Base-by-base conservation (phyloP, 805 yeast species). In the Candida michaelii region DNA sequence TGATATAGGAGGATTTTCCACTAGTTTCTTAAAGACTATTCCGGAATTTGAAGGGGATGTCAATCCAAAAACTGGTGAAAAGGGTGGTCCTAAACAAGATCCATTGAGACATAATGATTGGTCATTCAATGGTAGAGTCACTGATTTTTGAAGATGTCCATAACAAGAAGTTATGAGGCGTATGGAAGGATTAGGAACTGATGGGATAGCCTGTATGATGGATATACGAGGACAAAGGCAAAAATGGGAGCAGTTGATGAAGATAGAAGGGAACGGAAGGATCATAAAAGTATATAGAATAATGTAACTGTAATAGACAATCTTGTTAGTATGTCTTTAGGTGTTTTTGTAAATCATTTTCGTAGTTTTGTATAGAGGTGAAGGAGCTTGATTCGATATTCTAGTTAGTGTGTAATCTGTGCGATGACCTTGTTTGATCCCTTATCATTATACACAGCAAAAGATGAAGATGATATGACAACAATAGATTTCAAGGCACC, bases 51-150 rank as follows among this genome's bases (percentile, higher is more conserved):
- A 90, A 63, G 99, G 99, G 1, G 90, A 89, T 48, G 80, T 75
- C 13, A 93, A 93, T 59, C 99, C 99, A 0, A 76, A 71, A 44
- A 93, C 99, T 0, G 99, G 99, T 3, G 99, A 93, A 65, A 73
- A 84, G 16, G 96, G 96, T 36, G 99, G 99, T 0, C 99, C 99
- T 18, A 93, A 93, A 58, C 98, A 93, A 62, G 97, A 93, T 58
- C 99, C 99, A 0, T 73, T 89, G 49, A 80, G 82, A 54, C 91
- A 88, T 54, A 89, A 89, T 13, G 63, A 63, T 39, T 93, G 95
- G 79, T 83, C 97, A 7, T 93, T 84, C 63, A 91, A 93, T 58
- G 99, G 99, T 0, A 79, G 98, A 59, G 97, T 89, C 23, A 91
- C 98, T 1, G 99, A 93, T 61, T 93, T 93, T 57, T 93, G 52